Conservation (phyloP, 345 rosid genomes). For the Euphorbia pulcherrima region DNA sequence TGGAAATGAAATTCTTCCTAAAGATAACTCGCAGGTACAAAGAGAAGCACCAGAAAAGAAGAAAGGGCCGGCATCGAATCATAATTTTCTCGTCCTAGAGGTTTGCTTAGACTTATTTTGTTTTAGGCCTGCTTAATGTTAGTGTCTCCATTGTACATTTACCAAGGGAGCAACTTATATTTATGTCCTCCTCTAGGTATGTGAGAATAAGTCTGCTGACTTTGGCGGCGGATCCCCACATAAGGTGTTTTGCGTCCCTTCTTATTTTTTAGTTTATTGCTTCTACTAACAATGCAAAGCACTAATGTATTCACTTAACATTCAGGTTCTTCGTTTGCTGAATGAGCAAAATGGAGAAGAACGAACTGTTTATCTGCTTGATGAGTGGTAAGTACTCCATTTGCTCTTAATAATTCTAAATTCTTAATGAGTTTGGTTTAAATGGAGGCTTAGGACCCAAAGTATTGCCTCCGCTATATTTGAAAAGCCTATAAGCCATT, state of each 20-base stretch:
- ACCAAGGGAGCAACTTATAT: slow-evolving; percentile 15
- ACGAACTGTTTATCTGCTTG: slow-evolving; percentile 63
- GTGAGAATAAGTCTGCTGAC: slow-evolving; percentile 52
- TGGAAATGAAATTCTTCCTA: slow-evolving; percentile 22
- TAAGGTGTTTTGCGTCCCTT: slow-evolving; percentile 50
- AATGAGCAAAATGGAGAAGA: slow-evolving; percentile 87
- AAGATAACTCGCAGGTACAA: slow-evolving; percentile 21
- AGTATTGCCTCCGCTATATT: background rate
- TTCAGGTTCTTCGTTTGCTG: slow-evolving; percentile 87
- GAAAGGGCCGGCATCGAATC: slow-evolving; percentile 27
- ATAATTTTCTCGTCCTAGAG: slow-evolving; percentile 83
- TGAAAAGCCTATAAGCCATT: background rate
- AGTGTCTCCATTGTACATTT: background rate
- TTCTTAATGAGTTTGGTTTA: background rate
- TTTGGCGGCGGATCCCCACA: slow-evolving; percentile 38
- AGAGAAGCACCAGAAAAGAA: slow-evolving; percentile 23
- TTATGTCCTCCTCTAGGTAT: slow-evolving; percentile 45
- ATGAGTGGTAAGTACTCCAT: slow-evolving; percentile 60
- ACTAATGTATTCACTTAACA: slow-evolving; percentile 19
- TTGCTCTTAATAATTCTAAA: background rate
- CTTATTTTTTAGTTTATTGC: slow-evolving; percentile 6
- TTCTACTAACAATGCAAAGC: slow-evolving; percentile 3
- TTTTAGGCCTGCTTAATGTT: background rate
- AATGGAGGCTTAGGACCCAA: background rate
- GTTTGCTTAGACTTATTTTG: slow-evolving; percentile 26